Conservation (phyloP, 306 rosid genomes). For the Cicer judaicum region DNA sequence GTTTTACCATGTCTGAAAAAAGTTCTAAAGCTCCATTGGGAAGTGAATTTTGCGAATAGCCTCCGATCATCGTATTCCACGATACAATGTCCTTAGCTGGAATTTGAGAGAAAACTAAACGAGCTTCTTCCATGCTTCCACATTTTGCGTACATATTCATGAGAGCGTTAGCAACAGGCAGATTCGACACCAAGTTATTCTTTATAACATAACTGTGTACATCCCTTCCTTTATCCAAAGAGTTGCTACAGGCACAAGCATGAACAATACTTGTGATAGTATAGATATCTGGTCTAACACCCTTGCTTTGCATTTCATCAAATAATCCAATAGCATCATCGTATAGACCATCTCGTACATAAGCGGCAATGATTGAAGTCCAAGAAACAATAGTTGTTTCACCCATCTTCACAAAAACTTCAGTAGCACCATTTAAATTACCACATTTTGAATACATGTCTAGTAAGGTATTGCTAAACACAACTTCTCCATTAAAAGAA, state of each 20-base stretch:
- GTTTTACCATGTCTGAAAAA: slow-evolving; percentile 61
- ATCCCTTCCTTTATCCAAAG: slow-evolving; percentile 60
- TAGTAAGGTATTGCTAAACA: slow-evolving; percentile 65
- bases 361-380: slow-evolving; percentile 77
- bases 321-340: slow-evolving; percentile 60
- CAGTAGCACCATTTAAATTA: slow-evolving; percentile 55
- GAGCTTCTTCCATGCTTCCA: slow-evolving; percentile 79
- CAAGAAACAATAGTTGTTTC: slow-evolving; percentile 73
- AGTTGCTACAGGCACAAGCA: slow-evolving; percentile 66
- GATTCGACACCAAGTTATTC: slow-evolving; percentile 53
- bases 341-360: slow-evolving; percentile 63
- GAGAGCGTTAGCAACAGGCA: slow-evolving; percentile 74
- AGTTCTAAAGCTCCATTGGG: slow-evolving; percentile 64
- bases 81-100: slow-evolving; percentile 62
- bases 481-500: slow-evolving; percentile 49
- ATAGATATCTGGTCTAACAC: slow-evolving; percentile 58
- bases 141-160: slow-evolving; percentile 88
- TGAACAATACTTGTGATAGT: slow-evolving; percentile 65
- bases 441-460: slow-evolving; percentile 86
- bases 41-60: slow-evolving; percentile 68
- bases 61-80: slow-evolving; percentile 82
- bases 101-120: slow-evolving; percentile 56
- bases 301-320: slow-evolving; percentile 61
- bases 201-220: slow-evolving; percentile 62
- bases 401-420: slow-evolving; percentile 63